Evolutionary conservation across 2,329 filamentous ascomycete genomes (phyloP).

Genomic region (Cladophialophora yegresii): DNA sequence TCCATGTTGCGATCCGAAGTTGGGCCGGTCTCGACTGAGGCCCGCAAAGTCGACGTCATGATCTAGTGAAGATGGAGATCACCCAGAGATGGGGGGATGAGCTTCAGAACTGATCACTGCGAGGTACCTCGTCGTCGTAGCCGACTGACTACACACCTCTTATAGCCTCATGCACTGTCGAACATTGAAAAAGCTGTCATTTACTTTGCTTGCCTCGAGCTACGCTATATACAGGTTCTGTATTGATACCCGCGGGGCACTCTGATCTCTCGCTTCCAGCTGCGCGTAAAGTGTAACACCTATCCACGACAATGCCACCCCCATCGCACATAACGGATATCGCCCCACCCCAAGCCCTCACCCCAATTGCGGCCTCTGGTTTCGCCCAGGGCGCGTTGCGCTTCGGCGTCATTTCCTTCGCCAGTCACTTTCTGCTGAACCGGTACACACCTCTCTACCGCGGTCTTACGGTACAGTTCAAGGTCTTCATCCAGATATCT

Average conservation of each 20-base stretch:
- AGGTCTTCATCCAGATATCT: slow-evolving; percentile 52
- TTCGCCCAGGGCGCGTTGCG: slow-evolving; percentile 49
- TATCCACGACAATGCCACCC: slow-evolving; percentile 45
- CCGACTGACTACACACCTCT: background rate
- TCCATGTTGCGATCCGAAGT: background rate
- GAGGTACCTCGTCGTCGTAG: background rate
- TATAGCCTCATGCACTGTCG: background rate
- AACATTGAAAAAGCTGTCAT: background rate
- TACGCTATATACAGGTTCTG: background rate
- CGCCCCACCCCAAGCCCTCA: slow-evolving; percentile 48
- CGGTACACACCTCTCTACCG: slow-evolving; percentile 49
- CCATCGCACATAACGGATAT: slow-evolving; percentile 44
- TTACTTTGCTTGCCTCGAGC: background rate
- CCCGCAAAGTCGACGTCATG: slow-evolving; percentile 15
- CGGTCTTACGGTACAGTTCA: slow-evolving; percentile 53
- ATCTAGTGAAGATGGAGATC: background rate
- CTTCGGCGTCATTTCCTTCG: slow-evolving; percentile 50
- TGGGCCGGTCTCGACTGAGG: background rate
- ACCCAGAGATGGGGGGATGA: background rate
- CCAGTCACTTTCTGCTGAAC: slow-evolving; percentile 49
- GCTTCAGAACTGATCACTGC: background rate
- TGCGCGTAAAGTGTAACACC: background rate
- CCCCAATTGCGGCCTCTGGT: slow-evolving; percentile 45
- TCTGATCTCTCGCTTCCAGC: background rate
- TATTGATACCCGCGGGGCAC: background rate